Evolutionary conservation across 2,329 filamentous ascomycete species (phyloP), one percentile per base, ranked within the genome.

Genomic region (Botrytis fabae): DNA sequence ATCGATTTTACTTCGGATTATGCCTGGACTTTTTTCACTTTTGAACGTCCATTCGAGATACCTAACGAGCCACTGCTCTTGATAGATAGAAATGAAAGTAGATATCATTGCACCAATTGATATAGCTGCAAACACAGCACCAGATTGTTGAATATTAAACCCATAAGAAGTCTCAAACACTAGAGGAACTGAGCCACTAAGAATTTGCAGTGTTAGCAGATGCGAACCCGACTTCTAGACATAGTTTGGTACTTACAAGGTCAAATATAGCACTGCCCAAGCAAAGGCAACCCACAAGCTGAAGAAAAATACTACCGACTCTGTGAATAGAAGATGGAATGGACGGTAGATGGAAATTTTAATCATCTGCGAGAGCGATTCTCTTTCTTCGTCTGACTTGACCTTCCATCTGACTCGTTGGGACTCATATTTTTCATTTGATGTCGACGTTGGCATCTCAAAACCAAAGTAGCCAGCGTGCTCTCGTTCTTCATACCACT

Each of bases 201-300:
- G 22, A 54, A 32, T 3, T 7, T 25, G 4, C 14, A 22, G n/a
- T 42, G 25, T 71, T 71, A 71, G 69, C 32, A 66, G 40, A 44
- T 59, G 38, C 9, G 35, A 61, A 38, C n/a, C 32, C 9, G 32
- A 46, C 12, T 12, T 38, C 2, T 12, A 69, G 6, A 42, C 8
- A 5, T 18, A 40, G 4, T 2, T 18, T 48, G 16, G 20, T 35
- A 69, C 70, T 72, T 60, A 72, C 70, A 97, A 95, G 20, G 92
- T 93, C 28, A 97, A 85, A 81, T 97, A 98, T 0, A 98, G 87
- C 0, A 97, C 88, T 0, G 92, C 94, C 95, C 95, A 98, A 32
- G 91, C 91, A 81, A 98, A 98, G 0, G 93, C 87, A 0, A 94
- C 91, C 95, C 95, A 98, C 0, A 97, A 85, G 0, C 92, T 94